Base-by-base conservation (phyloP, 1,284 basidiomycete species). In the Caloboletus inedulis region DNA sequence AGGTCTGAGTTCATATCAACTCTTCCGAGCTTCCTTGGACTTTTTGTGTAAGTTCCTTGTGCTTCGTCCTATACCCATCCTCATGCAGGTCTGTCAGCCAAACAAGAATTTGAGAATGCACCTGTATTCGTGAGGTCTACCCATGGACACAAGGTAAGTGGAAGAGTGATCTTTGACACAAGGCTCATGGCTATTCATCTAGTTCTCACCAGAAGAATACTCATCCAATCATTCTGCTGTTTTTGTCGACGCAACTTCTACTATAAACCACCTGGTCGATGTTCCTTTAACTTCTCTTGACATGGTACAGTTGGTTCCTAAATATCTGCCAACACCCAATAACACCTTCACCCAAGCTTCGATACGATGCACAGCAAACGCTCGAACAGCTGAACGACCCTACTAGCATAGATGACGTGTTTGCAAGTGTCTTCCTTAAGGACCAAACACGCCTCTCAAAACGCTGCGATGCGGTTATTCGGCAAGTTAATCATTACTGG, bases 1-100 rank as follows among this genome's bases (percentile, higher is more conserved):
- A 51, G 88, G 89, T 1, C 69, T 94, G 61, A 93, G 89, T 59
- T 91, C 89, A 33, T 94, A 94, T 69, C 93, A 94, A 66, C 73
- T 94, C 31, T 93, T 94, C 71, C 82, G 87, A 55, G 90, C 87
- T 43, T 83, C 83, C 3, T 67, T 95, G 55, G 89, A 92, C 63
- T 87, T 91, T 64, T 68, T 94, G 27, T 78, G 88, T 90, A 60
- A 57, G 82, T 10, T 21, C 29, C 7, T 45, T 41, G 46, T 27
- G 30, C 9, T 41, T 40, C 18, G 6, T 49, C 13, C 9, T 44
- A 33, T 34, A n/a, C 35, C 1, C 8, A 19, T 49, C 43, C 47
- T 65, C 9, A 62, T 37, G 54, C 45, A 9, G 23, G 43, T 40
- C 42, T 39, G 25, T 12, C 54, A 91, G 90, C 85, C 2, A 82